Evolutionary conservation across 1,139 yeast genomes (phyloP), one percentile per base, ranked within the genome.

Genomic region (Kodamaea alishanica): DNA sequence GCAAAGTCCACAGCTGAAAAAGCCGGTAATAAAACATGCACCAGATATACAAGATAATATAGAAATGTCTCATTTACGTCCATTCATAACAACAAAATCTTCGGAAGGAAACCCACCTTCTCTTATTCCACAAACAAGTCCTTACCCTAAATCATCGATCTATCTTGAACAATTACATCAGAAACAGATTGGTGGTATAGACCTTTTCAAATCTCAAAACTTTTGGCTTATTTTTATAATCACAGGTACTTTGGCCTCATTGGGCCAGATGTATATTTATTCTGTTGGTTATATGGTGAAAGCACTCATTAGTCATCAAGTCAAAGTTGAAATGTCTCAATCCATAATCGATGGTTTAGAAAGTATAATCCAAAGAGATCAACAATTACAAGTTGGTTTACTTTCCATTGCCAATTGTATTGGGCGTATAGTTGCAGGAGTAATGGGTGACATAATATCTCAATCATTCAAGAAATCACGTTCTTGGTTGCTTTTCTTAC

Each of bases 221-320:
- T 79, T 78, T 51, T 78, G 84, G 83, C 50, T 72, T 2, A 47
- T 77, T 4, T 69, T 75, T 33, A 30, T 64, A 1, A 55, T 70
- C 6, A 61, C 79, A 2, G 81, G 82, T 0, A 43, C 73, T 2
- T 56, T 76, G 37, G 81, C 82, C 0, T 74, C 81, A 0, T 47
- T 78, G 47, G 83, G 84, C 7, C 84, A 78, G 52, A 73, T 78
- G 79, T 79, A 76, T 54, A 79, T 79, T 22, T 79, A 77, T 49
- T 76, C 81, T 0, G 78, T 77, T 12, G 84, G 84, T 1, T 77
- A 75, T 50, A 76, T 79, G 60, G 79, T 75, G 8, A 73, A 71
- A 46, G 79, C 84, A 0, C 61, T 78, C 26, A 56, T 70, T 12
- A 65, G 64, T 12, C 52, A 56, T 6, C 43, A 40, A 30, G 32